Conservation (phyloP, 1,284 basidiomycete species). For the Ustilago nuda region DNA sequence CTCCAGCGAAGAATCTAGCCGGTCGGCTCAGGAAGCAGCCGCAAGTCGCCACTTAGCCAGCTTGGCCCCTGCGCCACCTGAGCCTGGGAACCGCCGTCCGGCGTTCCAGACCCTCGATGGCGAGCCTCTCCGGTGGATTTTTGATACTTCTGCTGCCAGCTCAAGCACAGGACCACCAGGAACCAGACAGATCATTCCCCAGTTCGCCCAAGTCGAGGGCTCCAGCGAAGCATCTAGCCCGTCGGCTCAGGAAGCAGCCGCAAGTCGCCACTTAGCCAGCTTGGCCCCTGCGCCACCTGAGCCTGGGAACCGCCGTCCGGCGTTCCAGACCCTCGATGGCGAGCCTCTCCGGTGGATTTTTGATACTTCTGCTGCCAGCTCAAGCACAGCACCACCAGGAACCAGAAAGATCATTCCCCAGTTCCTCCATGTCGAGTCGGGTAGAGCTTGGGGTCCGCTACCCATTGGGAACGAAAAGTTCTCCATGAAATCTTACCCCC, state of each 20-base stretch:
- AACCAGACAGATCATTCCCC: neutral
- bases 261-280: neutral
- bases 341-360: neutral
- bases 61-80: neutral
- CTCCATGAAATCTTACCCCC: neutral
- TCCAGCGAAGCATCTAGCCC: too few species aligned
- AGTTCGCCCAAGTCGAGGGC: neutral
- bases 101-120: neutral
- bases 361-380: neutral
- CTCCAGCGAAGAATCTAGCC: too few species aligned
- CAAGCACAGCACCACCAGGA: neutral
- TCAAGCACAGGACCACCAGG: neutral
- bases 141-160: neutral
- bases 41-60: neutral
- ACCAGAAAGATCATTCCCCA: neutral
- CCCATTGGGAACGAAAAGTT: neutral
- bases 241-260: too few species aligned
- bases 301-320: too few species aligned
- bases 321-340: neutral
- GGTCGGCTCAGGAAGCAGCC: too few species aligned
- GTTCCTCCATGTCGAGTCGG: neutral
- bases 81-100: too few species aligned
- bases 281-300: neutral
- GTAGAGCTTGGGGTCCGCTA: neutral
- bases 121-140: neutral